These are phyloP conservation scores for Diaporthe vexans DNA, from an alignment of 2,329 filamentous ascomycete species.

Conservation along the genomic window DNA sequence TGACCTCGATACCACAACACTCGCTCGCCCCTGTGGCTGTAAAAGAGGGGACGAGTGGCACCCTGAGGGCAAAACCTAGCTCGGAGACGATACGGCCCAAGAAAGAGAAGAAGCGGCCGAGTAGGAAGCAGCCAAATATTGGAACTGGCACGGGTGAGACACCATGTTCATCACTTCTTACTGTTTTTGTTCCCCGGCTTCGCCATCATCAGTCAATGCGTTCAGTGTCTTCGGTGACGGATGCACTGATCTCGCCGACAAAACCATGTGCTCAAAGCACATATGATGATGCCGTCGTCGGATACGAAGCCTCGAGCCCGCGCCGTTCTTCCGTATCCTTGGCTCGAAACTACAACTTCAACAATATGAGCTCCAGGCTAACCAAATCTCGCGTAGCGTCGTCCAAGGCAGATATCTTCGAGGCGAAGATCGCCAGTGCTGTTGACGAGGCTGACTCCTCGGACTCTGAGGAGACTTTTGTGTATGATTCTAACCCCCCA, in stretches of 20 bases:
- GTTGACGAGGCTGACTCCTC: slow-evolving; percentile 97
- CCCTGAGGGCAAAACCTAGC: slow-evolving; percentile 87
- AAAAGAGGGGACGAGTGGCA: slow-evolving; percentile 75
- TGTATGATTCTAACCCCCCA: slow-evolving; percentile 97
- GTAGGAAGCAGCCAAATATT: slow-evolving; percentile 81
- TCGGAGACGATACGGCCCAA: slow-evolving; percentile 96
- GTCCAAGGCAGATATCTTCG: slow-evolving; percentile 98
- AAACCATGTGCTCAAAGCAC: slow-evolving; percentile 53
- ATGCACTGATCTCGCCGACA: slow-evolving; percentile 53
- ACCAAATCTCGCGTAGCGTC: slow-evolving; percentile 72
- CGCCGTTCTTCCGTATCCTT: slow-evolving; percentile 44
- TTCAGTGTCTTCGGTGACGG: slow-evolving; percentile 51
- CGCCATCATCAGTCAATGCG: slow-evolving; percentile 58
- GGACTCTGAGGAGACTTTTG: slow-evolving; percentile 98
- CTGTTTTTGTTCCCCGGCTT: slow-evolving; percentile 50
- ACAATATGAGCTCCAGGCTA: slow-evolving; percentile 60
- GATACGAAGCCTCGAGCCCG: slow-evolving; percentile 44
- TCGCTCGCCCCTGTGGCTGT: slow-evolving; percentile 77
- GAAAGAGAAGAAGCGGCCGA: slow-evolving; percentile 88
- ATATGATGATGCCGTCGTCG: slow-evolving; percentile 46
- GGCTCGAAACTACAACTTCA: slow-evolving; percentile 50
- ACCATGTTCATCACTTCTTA: slow-evolving; percentile 42
- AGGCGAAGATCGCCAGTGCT: slow-evolving; percentile 94
- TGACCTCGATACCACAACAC: slow-evolving; percentile 89
- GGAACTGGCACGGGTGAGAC: slow-evolving; percentile 80